Conservation (phyloP, 495 filamentous ascomycete genomes). For the Amniculicola lignicola region DNA sequence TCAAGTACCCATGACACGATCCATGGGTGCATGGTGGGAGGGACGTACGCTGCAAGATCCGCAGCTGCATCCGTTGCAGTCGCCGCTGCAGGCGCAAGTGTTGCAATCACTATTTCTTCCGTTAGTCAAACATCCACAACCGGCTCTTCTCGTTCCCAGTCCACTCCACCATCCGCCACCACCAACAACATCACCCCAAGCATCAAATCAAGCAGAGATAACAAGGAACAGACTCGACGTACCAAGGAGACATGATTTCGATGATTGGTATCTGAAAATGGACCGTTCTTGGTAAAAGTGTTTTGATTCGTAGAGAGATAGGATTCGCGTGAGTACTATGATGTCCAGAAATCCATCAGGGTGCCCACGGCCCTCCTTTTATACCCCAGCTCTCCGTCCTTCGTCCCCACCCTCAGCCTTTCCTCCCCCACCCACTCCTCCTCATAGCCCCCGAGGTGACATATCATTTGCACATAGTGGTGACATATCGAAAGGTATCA, state of each 20-base stretch:
- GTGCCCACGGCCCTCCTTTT: background rate
- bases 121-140: background rate
- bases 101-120: background rate
- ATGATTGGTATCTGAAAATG: background rate
- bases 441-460: too few species aligned
- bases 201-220: too few species aligned
- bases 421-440: too few species aligned
- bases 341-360: background rate
- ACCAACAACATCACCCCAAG: too few species aligned
- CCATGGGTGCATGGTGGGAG: too few species aligned
- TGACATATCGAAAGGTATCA: background rate
- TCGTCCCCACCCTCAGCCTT: too few species aligned
- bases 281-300: background rate
- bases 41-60: slow-evolving; percentile 3
- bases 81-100: background rate
- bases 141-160: too few species aligned
- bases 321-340: background rate
- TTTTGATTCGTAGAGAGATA: background rate
- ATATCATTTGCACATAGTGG: too few species aligned
- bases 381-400: background rate
- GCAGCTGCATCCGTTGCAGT: background rate
- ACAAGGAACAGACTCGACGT: background rate
- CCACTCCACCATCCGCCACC: too few species aligned
- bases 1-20: too few species aligned
- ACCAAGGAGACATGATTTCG: slow-evolving; percentile 11